These are phyloP conservation scores for Arabidopsis arenosa DNA, from an alignment of 345 rosid genomes.

Conservation along the genomic window DNA sequence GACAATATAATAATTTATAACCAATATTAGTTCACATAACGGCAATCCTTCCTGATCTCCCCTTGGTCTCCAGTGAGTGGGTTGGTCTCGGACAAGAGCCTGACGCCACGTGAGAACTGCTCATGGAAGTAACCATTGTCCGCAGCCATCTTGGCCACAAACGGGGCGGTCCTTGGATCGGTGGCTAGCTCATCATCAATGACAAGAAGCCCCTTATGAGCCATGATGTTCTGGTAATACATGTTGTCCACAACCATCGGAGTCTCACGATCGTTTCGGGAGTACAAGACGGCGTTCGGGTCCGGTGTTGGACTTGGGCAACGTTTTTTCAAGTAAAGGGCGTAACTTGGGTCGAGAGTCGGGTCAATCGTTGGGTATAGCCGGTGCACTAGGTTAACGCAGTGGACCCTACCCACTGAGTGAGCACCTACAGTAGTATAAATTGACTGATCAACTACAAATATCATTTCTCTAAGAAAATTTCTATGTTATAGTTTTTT, in stretches of 20 bases:
- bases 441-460: conserved; percentile 19
- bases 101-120: conserved; percentile 65
- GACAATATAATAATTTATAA: background rate
- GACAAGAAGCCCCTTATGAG: conserved; percentile 66
- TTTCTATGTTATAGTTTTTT: background rate
- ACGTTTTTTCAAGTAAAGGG: conserved; percentile 63
- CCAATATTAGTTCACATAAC: conserved; percentile 54
- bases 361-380: conserved; percentile 80
- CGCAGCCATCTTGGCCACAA: conserved; percentile 71
- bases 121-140: conserved; percentile 73
- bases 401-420: conserved; percentile 86
- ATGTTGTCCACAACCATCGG: conserved; percentile 83
- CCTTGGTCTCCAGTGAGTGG: conserved; percentile 75
- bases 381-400: conserved; percentile 70
- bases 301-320: conserved; percentile 68
- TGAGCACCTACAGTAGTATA: conserved; percentile 61
- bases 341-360: conserved; percentile 63
- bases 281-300: conserved; percentile 59
- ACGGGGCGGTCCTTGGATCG: conserved; percentile 64
- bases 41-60: conserved; percentile 80
- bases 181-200: conserved; percentile 72
- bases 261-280: conserved; percentile 76
- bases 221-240: conserved; percentile 68
- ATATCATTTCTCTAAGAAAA: background rate
- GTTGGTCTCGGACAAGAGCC: conserved; percentile 70